Percentiles rank a stretch among this genome's conserved stretches.
These are phyloP conservation scores for Phytopythium sindhum DNA, from an alignment of 352 stramenopile species.

Conservation along the genomic window DNA sequence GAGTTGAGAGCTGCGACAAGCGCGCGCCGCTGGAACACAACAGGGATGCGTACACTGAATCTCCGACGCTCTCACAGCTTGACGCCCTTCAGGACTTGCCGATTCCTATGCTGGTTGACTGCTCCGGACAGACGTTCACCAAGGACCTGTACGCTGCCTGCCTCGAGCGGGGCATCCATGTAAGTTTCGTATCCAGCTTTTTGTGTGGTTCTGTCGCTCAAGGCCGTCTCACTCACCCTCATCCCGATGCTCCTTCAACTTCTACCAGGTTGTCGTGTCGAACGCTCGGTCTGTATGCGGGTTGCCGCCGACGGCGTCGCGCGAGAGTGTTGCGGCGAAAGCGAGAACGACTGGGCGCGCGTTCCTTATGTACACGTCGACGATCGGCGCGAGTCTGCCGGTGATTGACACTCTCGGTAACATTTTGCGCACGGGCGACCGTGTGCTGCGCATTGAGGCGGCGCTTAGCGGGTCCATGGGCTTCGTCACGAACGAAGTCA, in stretches of 20 bases:
- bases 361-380: slow-evolving; percentile 82
- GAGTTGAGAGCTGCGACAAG: slow-evolving; percentile 40
- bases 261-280: slow-evolving; percentile 45
- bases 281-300: slow-evolving; percentile 58
- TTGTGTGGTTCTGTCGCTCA: background rate
- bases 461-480: slow-evolving; percentile 73
- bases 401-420: slow-evolving; percentile 75
- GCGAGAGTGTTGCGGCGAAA: slow-evolving; percentile 52
- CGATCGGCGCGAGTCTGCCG: slow-evolving; percentile 63
- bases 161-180: slow-evolving; percentile 66
- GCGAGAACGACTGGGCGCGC: slow-evolving; percentile 35
- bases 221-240: background rate
- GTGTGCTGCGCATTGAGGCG: slow-evolving; percentile 49
- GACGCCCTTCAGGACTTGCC: slow-evolving; percentile 64
- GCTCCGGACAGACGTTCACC: slow-evolving; percentile 50
- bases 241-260: background rate
- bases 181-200: background rate
- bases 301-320: slow-evolving; percentile 48
- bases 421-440: slow-evolving; percentile 69
- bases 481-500: slow-evolving; percentile 69
- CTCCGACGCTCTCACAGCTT: slow-evolving; percentile 45
- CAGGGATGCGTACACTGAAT: slow-evolving; percentile 36
- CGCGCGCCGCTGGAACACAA: slow-evolving; percentile 10
- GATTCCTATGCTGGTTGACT: slow-evolving; percentile 71
- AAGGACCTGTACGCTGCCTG: slow-evolving; percentile 55